A percentile compares a stretch with the other conserved stretches of the same genome.
Conservation (phyloP, 495 filamentous ascomycete genomes). For the Xylaria longipes region DNA sequence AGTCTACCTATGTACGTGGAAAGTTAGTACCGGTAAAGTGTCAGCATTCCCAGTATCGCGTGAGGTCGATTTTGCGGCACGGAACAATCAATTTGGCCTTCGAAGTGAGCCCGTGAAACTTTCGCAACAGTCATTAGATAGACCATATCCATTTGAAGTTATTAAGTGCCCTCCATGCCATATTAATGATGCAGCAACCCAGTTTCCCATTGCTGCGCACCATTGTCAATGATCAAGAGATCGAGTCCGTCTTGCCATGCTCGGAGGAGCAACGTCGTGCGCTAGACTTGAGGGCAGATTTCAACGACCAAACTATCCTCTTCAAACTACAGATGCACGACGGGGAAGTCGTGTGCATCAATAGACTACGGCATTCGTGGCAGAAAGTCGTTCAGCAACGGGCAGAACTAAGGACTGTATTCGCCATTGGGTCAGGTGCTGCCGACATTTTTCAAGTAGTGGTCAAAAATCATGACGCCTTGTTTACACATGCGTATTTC, state of each 20-base stretch:
- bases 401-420: constrained; percentile 8
- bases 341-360: neutral
- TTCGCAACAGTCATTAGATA: neutral
- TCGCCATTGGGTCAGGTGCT: constrained; percentile 1
- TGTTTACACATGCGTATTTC: neutral
- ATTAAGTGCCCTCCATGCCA: neutral
- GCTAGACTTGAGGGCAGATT: neutral
- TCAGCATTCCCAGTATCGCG: neutral
- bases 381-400: constrained; percentile 7
- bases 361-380: constrained; percentile 3
- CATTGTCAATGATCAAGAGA: constrained; percentile 8
- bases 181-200: neutral
- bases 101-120: neutral
- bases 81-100: neutral
- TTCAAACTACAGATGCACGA: neutral
- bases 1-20: neutral
- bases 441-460: constrained; percentile 13
- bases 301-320: neutral
- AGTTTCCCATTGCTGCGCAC: constrained; percentile 1
- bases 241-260: constrained; percentile 13
- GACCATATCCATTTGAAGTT: neutral
- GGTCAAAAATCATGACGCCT: neutral
- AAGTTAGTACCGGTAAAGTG: neutral
- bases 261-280: constrained; percentile 9
- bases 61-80: neutral